These are phyloP conservation scores for Sorghum bicolor DNA, from an alignment of 176 grass and related monocot species.

Conservation along the genomic window DNA sequence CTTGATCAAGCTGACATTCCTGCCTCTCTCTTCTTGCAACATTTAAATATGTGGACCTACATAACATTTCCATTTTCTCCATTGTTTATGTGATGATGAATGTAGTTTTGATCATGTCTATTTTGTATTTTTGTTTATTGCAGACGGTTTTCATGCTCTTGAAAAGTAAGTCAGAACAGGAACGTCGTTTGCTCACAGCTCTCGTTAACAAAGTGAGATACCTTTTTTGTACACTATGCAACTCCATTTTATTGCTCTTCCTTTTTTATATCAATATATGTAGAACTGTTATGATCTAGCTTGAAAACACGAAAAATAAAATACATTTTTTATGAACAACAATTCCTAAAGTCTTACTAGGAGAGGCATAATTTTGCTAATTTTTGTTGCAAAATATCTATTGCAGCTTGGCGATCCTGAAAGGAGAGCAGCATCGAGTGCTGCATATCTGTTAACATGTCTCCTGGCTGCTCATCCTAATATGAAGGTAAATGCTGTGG, in stretches of 20 bases:
- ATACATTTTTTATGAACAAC: not conserved
- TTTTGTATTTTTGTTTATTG: constrained; percentile 25
- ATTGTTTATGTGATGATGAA: constrained; percentile 4
- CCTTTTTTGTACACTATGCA: constrained; percentile 9
- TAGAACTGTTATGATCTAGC: not conserved
- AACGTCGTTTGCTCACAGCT: constrained; percentile 83
- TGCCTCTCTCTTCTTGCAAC: not conserved
- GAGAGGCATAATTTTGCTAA: not conserved
- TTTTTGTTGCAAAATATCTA: constrained; percentile 6
- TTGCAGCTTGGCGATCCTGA: constrained; percentile 94
- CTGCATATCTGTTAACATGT: constrained; percentile 79
- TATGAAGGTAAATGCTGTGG: constrained; percentile 68
- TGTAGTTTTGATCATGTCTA: not conserved
- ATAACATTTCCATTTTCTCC: not conserved
- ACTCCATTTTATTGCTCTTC: not conserved
- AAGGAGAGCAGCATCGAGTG: constrained; percentile 84
- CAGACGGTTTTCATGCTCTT: constrained; percentile 85
- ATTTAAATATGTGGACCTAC: not conserved
- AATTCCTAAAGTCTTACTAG: not conserved
- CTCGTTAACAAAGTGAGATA: constrained; percentile 93
- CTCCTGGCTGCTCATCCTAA: constrained; percentile 81
- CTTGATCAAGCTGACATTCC: not conserved
- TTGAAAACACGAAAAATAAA: not conserved
- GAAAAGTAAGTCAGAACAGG: constrained; percentile 92
- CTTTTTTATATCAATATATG: not conserved